Evolutionary conservation across 2,329 filamentous ascomycete genomes (phyloP).

Genomic region (Sordariomycetes sp.): DNA sequence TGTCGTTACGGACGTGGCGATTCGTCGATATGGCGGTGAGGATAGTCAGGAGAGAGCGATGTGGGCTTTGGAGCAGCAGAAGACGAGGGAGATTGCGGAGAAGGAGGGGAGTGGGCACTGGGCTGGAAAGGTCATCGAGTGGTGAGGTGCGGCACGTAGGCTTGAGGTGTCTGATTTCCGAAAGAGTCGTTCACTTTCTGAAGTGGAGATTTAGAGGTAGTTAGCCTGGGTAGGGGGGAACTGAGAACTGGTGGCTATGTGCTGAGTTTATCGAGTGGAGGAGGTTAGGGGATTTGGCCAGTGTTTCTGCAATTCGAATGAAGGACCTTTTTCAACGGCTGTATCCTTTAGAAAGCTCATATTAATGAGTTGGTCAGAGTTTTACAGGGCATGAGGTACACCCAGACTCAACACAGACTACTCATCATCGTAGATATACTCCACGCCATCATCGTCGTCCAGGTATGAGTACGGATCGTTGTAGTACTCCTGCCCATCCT

Average conservation of each 20-base stretch:
- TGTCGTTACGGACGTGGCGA: slow-evolving; percentile 10
- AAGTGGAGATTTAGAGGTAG: too few species aligned
- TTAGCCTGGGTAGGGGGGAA: too few species aligned
- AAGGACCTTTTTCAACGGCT: too few species aligned
- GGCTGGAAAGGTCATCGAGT: neutral
- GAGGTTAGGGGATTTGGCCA: too few species aligned
- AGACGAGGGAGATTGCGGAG: neutral
- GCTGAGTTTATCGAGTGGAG: too few species aligned
- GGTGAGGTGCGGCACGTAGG: neutral
- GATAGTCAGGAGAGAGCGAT: neutral
- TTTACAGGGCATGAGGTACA: neutral
- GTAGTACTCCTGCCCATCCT: slow-evolving; percentile 9
- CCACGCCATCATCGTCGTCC: slow-evolving; percentile 7
- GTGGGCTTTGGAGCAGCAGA: neutral
- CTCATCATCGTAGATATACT: slow-evolving; percentile 6
- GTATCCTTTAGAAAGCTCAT: too few species aligned
- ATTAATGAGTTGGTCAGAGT: neutral
- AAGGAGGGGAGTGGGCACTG: neutral
- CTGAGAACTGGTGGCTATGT: too few species aligned
- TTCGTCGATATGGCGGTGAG: neutral
- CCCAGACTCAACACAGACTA: neutral
- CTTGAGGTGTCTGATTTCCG: neutral
- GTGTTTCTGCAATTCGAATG: too few species aligned
- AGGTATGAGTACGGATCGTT: slow-evolving; percentile 3
- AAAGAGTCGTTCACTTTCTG: too few species aligned